Percentiles rank a stretch among this genome's conserved stretches.
Evolutionary conservation across 768 basidiomycete species (phyloP).

Genomic region (Russula emetica): DNA sequence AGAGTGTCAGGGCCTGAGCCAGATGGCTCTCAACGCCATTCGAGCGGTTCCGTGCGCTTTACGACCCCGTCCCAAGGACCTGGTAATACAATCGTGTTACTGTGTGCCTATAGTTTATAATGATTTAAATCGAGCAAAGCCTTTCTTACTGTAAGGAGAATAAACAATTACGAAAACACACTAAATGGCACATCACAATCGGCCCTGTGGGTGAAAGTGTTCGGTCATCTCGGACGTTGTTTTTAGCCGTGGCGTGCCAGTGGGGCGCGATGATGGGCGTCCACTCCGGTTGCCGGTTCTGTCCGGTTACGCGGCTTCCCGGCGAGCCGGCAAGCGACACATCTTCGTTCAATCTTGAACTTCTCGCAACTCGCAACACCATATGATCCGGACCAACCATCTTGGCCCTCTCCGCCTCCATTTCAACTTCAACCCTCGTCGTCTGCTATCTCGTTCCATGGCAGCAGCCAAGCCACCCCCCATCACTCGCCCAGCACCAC

Average conservation of each 20-base stretch:
- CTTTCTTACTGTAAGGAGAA: too few species aligned
- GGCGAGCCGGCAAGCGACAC: too few species aligned
- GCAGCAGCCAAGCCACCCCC: conserved; percentile 34
- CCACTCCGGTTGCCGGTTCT: not conserved
- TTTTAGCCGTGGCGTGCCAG: too few species aligned
- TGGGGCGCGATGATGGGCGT: too few species aligned
- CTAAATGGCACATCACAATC: not conserved
- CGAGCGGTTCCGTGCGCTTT: not conserved
- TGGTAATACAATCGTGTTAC: not conserved
- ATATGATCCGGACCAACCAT: not conserved
- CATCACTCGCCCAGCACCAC: conserved; percentile 63
- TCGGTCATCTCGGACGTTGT: not conserved
- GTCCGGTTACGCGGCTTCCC: not conserved
- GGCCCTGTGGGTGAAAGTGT: not conserved
- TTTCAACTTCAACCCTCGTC: not conserved
- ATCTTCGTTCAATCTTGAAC: too few species aligned
- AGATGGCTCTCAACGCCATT: conserved; percentile 1
- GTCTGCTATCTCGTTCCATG: conserved; percentile 15
- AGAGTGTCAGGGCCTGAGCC: conserved; percentile 3
- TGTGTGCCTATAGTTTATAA: not conserved
- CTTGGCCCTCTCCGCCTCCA: not conserved
- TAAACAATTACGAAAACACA: not conserved
- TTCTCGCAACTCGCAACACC: too few species aligned
- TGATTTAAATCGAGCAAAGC: too few species aligned
- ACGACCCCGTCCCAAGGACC: not conserved